Evolutionary conservation across 2,329 filamentous ascomycete genomes (phyloP).

Genomic region (Cladosporium velox): DNA sequence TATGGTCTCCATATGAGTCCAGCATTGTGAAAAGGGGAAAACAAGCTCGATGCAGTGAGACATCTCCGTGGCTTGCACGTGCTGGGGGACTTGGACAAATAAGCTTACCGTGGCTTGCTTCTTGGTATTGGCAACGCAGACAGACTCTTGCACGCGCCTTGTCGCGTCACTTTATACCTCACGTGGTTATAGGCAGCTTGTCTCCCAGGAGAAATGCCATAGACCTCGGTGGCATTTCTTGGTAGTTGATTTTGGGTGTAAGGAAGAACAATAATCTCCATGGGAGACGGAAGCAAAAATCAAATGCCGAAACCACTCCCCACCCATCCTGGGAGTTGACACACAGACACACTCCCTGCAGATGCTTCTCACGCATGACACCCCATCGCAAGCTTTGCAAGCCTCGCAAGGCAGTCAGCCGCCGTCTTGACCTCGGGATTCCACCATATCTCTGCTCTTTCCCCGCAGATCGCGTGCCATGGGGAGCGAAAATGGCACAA

Average conservation of each 20-base stretch:
- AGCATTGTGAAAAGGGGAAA: not conserved
- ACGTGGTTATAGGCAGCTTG: not conserved
- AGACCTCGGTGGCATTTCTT: not conserved
- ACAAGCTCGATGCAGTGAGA: not conserved
- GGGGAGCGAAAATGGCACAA: not conserved
- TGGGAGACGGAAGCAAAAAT: not conserved
- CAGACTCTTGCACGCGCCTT: not conserved
- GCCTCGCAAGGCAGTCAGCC: not conserved
- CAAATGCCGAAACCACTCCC: not conserved
- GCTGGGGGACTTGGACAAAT: not conserved
- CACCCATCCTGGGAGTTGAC: not conserved
- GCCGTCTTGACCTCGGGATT: constrained; percentile 3
- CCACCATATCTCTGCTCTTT: not conserved
- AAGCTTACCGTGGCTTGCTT: constrained; percentile 7
- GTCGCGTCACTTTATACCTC: not conserved
- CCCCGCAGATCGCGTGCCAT: constrained; percentile 10
- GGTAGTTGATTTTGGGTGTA: not conserved
- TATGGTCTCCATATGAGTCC: not conserved
- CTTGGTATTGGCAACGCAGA: not conserved
- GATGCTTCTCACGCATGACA: not conserved
- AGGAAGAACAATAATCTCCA: not conserved
- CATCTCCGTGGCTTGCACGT: not conserved
- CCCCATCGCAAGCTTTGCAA: not conserved
- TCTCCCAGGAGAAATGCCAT: not conserved
- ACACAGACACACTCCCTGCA: not conserved